Evolutionary conservation across 2,329 filamentous ascomycete species (phyloP).

Genomic region (Stagonosporopsis tanaceti): DNA sequence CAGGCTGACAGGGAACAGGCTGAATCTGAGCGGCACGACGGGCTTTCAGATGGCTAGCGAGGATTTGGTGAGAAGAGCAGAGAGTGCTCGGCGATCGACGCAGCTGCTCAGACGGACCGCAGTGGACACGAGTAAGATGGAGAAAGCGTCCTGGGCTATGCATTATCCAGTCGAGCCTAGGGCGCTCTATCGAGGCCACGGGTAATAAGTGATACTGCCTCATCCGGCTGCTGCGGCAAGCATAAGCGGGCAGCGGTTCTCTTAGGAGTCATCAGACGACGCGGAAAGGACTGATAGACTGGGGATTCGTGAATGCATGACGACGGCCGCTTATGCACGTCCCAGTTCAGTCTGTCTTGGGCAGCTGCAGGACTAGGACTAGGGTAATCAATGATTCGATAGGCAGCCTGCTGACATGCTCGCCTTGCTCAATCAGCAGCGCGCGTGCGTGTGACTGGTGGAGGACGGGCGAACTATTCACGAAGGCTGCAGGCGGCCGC

Average conservation of each 20-base stretch:
- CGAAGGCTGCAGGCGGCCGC: slow-evolving; percentile 20
- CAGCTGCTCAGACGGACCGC: slow-evolving; percentile 25
- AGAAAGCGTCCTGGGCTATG: neutral
- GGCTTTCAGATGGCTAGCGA: slow-evolving; percentile 20
- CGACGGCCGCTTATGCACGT: slow-evolving; percentile 48
- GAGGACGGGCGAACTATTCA: slow-evolving; percentile 18
- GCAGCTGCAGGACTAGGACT: slow-evolving; percentile 27
- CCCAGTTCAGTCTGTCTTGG: slow-evolving; percentile 27
- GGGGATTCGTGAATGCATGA: slow-evolving; percentile 43
- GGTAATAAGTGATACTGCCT: slow-evolving; percentile 40
- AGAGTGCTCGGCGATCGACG: slow-evolving; percentile 37
- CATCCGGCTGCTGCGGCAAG: slow-evolving; percentile 50
- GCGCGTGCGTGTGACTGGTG: slow-evolving; percentile 36
- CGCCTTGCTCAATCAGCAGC: slow-evolving; percentile 45
- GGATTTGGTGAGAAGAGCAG: slow-evolving; percentile 24
- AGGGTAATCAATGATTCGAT: slow-evolving; percentile 45
- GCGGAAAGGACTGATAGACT: slow-evolving; percentile 18
- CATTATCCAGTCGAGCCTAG: slow-evolving; percentile 14
- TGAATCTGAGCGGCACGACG: slow-evolving; percentile 12
- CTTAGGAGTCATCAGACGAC: slow-evolving; percentile 21
- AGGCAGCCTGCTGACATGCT: slow-evolving; percentile 41
- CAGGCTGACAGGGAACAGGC: slow-evolving; percentile 15
- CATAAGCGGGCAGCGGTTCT: slow-evolving; percentile 27
- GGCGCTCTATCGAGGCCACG: slow-evolving; percentile 29
- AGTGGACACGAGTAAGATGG: slow-evolving; percentile 31